These are phyloP conservation scores for Phtheirospermum japonicum DNA, from an alignment of 257 asterid species.

Conservation along the genomic window DNA sequence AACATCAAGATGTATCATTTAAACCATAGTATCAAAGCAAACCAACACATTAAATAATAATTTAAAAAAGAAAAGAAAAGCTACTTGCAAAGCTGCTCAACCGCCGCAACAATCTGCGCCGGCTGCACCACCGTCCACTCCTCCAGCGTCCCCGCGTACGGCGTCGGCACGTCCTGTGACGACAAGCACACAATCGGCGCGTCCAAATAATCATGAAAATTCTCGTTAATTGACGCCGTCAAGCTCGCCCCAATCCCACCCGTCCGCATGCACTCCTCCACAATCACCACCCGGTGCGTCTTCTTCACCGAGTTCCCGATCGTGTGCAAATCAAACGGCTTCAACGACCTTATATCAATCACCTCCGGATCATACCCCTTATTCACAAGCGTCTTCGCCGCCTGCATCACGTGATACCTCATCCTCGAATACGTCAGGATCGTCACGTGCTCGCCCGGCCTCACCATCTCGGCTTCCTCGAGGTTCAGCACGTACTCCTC, in stretches of 20 bases:
- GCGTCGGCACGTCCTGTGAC: slow-evolving; percentile 87
- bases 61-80: no score
- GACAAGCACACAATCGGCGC: slow-evolving; percentile 73
- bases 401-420: slow-evolving; percentile 95
- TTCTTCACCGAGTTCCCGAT: slow-evolving; percentile 82
- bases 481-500: slow-evolving; percentile 63
- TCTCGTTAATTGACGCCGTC: slow-evolving; percentile 68
- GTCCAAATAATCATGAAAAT: slow-evolving; percentile 75
- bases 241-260: slow-evolving; percentile 89
- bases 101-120: slow-evolving; percentile 73
- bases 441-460: slow-evolving; percentile 76
- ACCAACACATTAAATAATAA: no score
- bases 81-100: slow-evolving; percentile 72
- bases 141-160: slow-evolving; percentile 74
- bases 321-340: slow-evolving; percentile 73
- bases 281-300: slow-evolving; percentile 72
- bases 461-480: slow-evolving; percentile 87
- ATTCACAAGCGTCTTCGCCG: slow-evolving; percentile 68
- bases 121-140: slow-evolving; percentile 88
- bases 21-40: not conserved
- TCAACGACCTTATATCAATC: slow-evolving; percentile 79
- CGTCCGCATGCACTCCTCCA: slow-evolving; percentile 91
- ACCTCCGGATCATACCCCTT: slow-evolving; percentile 84
- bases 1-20: no score
- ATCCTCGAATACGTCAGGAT: slow-evolving; percentile 78